phyloP scores from a whole-genome alignment of 495 filamentous ascomycete genomes.

The Corynascus novoguineensis region DNA sequence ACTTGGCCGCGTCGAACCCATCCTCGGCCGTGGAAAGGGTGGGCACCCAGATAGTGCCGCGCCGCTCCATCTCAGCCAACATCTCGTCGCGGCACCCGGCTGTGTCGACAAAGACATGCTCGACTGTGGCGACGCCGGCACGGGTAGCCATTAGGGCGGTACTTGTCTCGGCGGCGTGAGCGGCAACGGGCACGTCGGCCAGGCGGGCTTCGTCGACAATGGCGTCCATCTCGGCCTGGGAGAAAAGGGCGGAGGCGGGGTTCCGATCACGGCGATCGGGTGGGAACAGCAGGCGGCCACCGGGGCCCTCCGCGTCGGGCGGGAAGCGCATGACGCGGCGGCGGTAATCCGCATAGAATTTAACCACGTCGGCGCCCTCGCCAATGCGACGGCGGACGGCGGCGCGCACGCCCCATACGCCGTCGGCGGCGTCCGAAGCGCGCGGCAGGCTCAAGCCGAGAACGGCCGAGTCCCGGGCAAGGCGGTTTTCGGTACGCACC shows the following conservation, averaged over 20 bases:
- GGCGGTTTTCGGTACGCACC: slow-evolving; percentile 40
- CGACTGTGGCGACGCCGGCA: slow-evolving; percentile 48
- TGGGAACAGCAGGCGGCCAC: slow-evolving; percentile 23
- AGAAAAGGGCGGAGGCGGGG: slow-evolving; percentile 39
- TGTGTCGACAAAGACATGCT: slow-evolving; percentile 43
- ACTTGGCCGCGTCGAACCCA: slow-evolving; percentile 12
- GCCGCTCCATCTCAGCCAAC: slow-evolving; percentile 35
- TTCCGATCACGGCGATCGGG: slow-evolving; percentile 28
- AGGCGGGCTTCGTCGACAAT: slow-evolving; percentile 45
- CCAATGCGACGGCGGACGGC: slow-evolving; percentile 45
- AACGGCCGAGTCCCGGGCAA: background rate
- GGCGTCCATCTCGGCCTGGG: slow-evolving; percentile 47
- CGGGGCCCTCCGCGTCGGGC: slow-evolving; percentile 18
- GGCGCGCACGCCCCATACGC: slow-evolving; percentile 37
- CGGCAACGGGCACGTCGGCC: slow-evolving; percentile 40
- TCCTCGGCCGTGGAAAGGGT: slow-evolving; percentile 42
- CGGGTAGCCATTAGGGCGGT: slow-evolving; percentile 42
- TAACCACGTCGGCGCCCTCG: slow-evolving; percentile 49
- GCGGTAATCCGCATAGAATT: slow-evolving; percentile 51
- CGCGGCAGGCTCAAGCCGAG: slow-evolving; percentile 28
- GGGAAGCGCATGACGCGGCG: slow-evolving; percentile 45
- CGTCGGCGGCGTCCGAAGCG: slow-evolving; percentile 43
- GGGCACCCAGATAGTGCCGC: slow-evolving; percentile 44
- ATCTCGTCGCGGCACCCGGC: slow-evolving; percentile 32
- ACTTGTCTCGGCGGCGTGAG: slow-evolving; percentile 39